A percentile compares a stretch with the other conserved stretches of the same genome.
These are phyloP conservation scores for Fagus sylvatica DNA, from an alignment of 306 rosid species.

Conservation along the genomic window DNA sequence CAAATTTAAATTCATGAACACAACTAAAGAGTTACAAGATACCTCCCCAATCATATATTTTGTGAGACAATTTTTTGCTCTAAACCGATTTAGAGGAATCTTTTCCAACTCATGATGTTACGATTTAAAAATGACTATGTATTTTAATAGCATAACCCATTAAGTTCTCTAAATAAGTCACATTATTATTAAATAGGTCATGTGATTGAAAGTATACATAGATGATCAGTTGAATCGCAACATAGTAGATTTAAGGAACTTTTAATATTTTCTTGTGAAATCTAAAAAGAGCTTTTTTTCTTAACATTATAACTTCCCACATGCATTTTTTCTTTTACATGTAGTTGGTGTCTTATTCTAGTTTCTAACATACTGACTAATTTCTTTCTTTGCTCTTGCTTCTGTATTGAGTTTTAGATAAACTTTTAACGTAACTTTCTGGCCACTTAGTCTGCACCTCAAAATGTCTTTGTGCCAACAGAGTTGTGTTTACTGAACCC, in stretches of 20 bases:
- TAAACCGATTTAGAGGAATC: no score
- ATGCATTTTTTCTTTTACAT: background rate
- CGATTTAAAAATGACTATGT: background rate
- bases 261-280: background rate
- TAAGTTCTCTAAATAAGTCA: no score
- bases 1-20: no score
- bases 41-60: no score
- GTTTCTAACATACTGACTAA: background rate
- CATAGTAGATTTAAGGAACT: background rate
- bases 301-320: background rate
- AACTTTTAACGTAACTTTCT: background rate
- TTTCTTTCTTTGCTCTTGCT: background rate
- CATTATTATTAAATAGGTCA: no score
- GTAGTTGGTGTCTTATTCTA: background rate
- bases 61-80: no score
- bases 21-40: no score
- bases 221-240: no score
- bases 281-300: background rate
- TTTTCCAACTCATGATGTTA: no score
- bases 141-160: no score
- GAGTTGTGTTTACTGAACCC: background rate
- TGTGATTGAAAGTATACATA: no score
- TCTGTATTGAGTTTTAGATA: background rate
- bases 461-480: background rate
- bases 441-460: background rate